These are phyloP conservation scores for Meyerozyma carpophila DNA, from an alignment of 1,139 yeast species.

Conservation along the genomic window DNA sequence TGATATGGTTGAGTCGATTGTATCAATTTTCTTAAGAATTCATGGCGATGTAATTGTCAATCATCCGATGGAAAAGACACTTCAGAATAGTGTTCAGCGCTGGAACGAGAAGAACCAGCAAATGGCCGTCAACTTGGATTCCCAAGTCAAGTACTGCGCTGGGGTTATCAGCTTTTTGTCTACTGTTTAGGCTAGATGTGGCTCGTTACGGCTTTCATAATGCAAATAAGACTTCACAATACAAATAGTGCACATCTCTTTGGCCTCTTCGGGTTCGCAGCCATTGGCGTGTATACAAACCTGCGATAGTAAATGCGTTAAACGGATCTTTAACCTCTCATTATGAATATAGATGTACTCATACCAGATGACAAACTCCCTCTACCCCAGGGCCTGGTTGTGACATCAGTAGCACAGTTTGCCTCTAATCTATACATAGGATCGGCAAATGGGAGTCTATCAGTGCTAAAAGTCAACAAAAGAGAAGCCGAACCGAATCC, in stretches of 20 bases:
- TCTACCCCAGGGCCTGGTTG: not conserved
- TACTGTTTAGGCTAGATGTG: constrained; percentile 18
- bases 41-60: constrained; percentile 80
- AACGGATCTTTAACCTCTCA: not conserved
- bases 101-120: constrained; percentile 46
- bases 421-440: constrained; percentile 25
- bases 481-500: constrained; percentile 6
- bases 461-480: constrained; percentile 10
- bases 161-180: constrained; percentile 69
- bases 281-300: constrained; percentile 4
- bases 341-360: constrained; percentile 5
- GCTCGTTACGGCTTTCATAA: too few relatives aligned
- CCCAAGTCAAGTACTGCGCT: constrained; percentile 72
- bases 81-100: constrained; percentile 38
- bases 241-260: not conserved
- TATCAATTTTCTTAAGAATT: constrained; percentile 63
- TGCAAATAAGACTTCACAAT: not conserved
- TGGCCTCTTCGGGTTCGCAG: not conserved
- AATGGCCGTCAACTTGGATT: constrained; percentile 53
- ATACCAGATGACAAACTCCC: not conserved
- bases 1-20: constrained; percentile 73
- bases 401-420: not conserved
- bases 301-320: constrained; percentile 4
- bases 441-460: constrained; percentile 30
- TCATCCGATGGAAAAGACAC: constrained; percentile 28